Evolutionary conservation across 805 yeast species (phyloP).

Genomic region (Deakozyma indianensis): DNA sequence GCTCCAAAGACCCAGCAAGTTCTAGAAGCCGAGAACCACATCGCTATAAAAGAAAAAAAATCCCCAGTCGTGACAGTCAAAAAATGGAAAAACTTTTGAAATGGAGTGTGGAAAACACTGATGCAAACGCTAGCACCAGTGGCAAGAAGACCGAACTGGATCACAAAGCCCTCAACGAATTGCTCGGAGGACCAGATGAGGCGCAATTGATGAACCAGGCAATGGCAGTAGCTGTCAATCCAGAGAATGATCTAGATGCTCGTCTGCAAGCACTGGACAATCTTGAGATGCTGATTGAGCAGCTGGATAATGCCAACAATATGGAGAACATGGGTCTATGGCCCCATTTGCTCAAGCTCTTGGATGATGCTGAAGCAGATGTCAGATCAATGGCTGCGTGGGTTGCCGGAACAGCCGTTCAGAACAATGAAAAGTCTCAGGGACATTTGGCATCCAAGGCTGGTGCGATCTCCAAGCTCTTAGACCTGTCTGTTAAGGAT

Average conservation of each 20-base stretch:
- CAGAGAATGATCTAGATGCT: conserved; percentile 45
- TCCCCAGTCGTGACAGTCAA: too few relatives aligned
- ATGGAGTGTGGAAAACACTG: conserved; percentile 78
- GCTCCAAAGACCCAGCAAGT: too few relatives aligned
- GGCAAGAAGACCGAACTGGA: conserved; percentile 43
- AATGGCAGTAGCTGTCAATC: conserved; percentile 41
- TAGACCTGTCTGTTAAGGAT: conserved; percentile 16
- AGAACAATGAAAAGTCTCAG: conserved; percentile 73
- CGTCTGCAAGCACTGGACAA: conserved; percentile 73
- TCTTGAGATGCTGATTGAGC: conserved; percentile 86
- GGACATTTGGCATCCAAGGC: conserved; percentile 32
- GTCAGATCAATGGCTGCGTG: conserved; percentile 52
- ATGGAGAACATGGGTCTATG: conserved; percentile 73
- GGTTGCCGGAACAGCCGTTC: conserved; percentile 80
- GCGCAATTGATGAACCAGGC: conserved; percentile 76
- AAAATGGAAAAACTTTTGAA: conserved; percentile 78
- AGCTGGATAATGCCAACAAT: conserved; percentile 87
- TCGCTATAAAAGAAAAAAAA: too few relatives aligned
- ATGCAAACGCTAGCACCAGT: conserved; percentile 33
- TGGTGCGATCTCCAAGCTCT: conserved; percentile 17
- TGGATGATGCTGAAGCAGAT: conserved; percentile 26
- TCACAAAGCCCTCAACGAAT: conserved; percentile 61
- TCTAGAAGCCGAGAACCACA: too few relatives aligned
- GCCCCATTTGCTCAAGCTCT: conserved; percentile 53
- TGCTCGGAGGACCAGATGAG: conserved; percentile 78